Conservation (phyloP, 1,139 yeast genomes). For the Kodamaea fungicola region DNA sequence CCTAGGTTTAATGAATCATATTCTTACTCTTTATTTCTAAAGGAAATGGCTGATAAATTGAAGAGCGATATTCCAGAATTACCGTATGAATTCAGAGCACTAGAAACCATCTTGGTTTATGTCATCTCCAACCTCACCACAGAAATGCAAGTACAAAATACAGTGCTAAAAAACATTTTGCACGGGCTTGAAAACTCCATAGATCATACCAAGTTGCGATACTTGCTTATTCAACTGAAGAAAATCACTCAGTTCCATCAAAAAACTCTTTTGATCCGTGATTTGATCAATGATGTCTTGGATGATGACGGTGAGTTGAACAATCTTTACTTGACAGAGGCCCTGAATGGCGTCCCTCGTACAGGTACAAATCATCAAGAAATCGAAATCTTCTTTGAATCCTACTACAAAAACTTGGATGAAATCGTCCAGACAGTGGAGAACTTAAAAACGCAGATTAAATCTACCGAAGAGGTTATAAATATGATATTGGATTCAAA, state of each 20-base stretch:
- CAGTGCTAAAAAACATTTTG: conserved; percentile 36
- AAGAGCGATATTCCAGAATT: conserved; percentile 23
- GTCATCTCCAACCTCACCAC: conserved; percentile 37
- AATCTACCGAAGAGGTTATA: conserved; percentile 46
- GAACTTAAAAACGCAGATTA: conserved; percentile 38
- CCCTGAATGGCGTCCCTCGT: conserved; percentile 20
- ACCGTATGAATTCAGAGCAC: conserved; percentile 44
- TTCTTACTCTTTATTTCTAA: conserved; percentile 33
- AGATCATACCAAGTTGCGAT: conserved; percentile 37
- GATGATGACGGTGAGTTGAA: conserved; percentile 43
- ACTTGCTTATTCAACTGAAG: conserved; percentile 41
- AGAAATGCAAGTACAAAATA: conserved; percentile 43
- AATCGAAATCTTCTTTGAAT: conserved; percentile 41
- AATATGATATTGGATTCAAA: conserved; percentile 45
- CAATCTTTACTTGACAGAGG: conserved; percentile 36
- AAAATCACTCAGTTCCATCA: conserved; percentile 45
- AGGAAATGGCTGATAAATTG: conserved; percentile 29
- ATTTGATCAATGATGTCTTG: conserved; percentile 36
- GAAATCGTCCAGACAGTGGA: conserved; percentile 47
- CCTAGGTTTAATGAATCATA: conserved; percentile 33
- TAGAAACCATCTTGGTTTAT: conserved; percentile 41
- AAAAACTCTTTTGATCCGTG: conserved; percentile 38
- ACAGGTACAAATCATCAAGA: conserved; percentile 39
- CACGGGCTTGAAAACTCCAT: conserved; percentile 38
- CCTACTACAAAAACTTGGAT: conserved; percentile 42